Percentiles rank a stretch among this genome's conserved stretches.
Evolutionary conservation across 2,329 filamentous ascomycete species (phyloP).

Genomic region (Scolecobasidium constrictum): DNA sequence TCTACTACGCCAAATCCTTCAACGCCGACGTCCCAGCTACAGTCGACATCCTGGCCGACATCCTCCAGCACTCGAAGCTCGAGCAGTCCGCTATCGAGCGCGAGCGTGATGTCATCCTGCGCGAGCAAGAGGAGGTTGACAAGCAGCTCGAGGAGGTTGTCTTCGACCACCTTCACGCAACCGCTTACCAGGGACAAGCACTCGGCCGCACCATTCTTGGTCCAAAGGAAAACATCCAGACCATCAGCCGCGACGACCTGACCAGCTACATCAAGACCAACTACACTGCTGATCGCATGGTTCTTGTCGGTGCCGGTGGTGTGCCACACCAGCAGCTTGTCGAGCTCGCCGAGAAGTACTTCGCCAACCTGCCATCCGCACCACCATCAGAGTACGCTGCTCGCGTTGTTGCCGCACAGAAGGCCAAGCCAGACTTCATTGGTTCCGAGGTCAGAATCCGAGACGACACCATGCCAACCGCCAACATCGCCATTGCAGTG

Average conservation of each 20-base stretch:
- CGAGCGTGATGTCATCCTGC: conserved; percentile 95
- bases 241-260: conserved; percentile 85
- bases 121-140: conserved; percentile 98
- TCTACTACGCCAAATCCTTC: conserved; percentile 99
- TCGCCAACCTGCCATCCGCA: conserved; percentile 65
- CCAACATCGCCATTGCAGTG: conserved; percentile 96
- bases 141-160: conserved; percentile 99
- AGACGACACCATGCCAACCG: conserved; percentile 90
- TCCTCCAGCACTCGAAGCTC: conserved; percentile 98
- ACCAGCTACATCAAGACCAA: conserved; percentile 97
- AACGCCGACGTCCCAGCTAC: conserved; percentile 93
- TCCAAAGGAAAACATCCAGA: conserved; percentile 95
- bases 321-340: conserved; percentile 91
- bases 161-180: conserved; percentile 97
- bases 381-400: conserved; percentile 65
- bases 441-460: conserved; percentile 92
- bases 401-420: conserved; percentile 58
- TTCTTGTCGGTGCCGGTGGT: conserved; percentile 89
- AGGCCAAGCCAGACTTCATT: conserved; percentile 87
- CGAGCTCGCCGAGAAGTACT: conserved; percentile 93
- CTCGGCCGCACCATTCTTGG: conserved; percentile 96
- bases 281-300: conserved; percentile 99
- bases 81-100: conserved; percentile 88
- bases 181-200: conserved; percentile 91
- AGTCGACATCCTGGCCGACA: conserved; percentile 97